These are phyloP conservation scores for Scutellaria barbata DNA, from an alignment of 257 asterid species.

Conservation along the genomic window DNA sequence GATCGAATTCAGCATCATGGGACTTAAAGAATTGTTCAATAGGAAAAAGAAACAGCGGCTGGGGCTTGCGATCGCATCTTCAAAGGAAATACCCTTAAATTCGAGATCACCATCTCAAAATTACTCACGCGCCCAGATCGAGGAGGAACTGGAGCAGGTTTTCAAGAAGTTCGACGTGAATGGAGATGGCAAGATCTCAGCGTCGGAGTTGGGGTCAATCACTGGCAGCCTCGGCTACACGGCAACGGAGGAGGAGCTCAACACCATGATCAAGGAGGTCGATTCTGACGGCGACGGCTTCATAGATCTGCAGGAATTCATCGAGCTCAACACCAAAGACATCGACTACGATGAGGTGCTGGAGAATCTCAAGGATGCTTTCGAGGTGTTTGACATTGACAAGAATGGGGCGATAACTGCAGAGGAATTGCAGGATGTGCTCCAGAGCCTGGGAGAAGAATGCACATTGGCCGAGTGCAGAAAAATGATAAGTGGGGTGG, in stretches of 20 bases:
- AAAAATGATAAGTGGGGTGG: neutral
- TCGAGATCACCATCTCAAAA: neutral
- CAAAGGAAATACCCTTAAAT: too few species aligned
- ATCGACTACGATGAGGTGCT: conserved; percentile 7
- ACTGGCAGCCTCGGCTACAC: neutral
- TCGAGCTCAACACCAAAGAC: conserved; percentile 20
- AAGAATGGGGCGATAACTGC: conserved; percentile 13
- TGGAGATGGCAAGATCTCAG: conserved; percentile 9
- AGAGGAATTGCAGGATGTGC: conserved; percentile 16
- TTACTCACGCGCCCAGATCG: neutral
- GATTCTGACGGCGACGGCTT: conserved; percentile 2
- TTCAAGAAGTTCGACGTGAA: conserved; percentile 12
- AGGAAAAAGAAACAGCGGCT: neutral
- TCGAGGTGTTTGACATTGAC: neutral
- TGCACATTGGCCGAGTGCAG: conserved; percentile 14
- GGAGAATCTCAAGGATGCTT: conserved; percentile 6
- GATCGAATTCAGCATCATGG: neutral
- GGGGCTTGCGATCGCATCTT: neutral
- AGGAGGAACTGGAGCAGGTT: conserved; percentile 1
- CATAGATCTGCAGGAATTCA: conserved; percentile 17
- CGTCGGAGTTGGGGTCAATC: neutral
- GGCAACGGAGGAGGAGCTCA: neutral
- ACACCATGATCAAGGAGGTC: conserved; percentile 8
- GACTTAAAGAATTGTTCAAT: neutral
- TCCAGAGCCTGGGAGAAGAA: conserved; percentile 4